phyloP scores from a whole-genome alignment of 768 basidiomycete genomes.

The Boletus edulis region DNA sequence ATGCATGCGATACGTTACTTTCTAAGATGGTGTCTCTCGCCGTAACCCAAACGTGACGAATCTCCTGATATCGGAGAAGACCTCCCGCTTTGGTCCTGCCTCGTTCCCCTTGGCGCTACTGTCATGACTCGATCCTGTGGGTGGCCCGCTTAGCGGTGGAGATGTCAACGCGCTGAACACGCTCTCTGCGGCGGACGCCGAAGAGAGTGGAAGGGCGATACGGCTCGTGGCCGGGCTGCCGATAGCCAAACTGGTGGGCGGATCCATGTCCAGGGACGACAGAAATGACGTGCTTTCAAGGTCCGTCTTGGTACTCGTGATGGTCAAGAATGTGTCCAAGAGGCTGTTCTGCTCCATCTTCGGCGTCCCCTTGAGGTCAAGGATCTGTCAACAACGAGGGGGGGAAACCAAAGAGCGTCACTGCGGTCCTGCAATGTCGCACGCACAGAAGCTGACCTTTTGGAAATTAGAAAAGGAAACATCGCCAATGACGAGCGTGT shows the following conservation, averaged over 20 bases:
- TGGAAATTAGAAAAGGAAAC: constrained; percentile 97
- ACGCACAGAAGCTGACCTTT: constrained; percentile 56
- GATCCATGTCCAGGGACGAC: constrained; percentile 95
- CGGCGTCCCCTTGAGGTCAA: constrained; percentile 92
- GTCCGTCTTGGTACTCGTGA: constrained; percentile 90
- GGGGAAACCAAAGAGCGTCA: not conserved
- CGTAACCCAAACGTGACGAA: constrained; percentile 89
- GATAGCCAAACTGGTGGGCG: constrained; percentile 53
- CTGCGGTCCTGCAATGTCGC: constrained; percentile 5
- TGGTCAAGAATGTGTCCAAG: constrained; percentile 86
- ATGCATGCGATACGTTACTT: not conserved
- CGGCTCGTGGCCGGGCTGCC: constrained; percentile 67
- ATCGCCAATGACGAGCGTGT: constrained; percentile 91
- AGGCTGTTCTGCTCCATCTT: constrained; percentile 85
- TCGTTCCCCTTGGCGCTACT: constrained; percentile 41
- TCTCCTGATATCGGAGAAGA: constrained; percentile 84
- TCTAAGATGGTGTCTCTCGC: constrained; percentile 49
- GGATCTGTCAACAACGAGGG: constrained; percentile 53
- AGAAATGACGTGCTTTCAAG: constrained; percentile 91
- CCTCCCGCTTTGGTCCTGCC: constrained; percentile 57
- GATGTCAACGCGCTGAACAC: constrained; percentile 56
- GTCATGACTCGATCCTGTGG: constrained; percentile 56
- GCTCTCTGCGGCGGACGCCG: constrained; percentile 42
- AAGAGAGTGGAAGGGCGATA: constrained; percentile 49
- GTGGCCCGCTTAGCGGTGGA: constrained; percentile 61